phyloP scores from a whole-genome alignment of 2,329 filamentous ascomycete species.

The Didymellaceae sp. region DNA sequence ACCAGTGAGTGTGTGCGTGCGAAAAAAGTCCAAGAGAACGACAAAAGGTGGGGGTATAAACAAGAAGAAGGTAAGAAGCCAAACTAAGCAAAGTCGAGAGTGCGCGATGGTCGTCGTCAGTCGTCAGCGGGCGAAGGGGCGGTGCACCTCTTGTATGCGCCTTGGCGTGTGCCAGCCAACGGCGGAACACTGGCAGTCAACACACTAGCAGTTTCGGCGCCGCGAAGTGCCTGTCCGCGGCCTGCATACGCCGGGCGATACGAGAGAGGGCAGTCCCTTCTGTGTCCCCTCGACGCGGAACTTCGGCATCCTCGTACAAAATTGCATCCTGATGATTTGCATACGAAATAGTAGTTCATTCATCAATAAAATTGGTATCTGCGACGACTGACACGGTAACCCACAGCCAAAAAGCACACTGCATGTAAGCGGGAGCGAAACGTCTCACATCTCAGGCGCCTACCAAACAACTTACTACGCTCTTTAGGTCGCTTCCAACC shows the following conservation, averaged over 20 bases:
- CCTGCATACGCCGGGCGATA: conserved; percentile 11
- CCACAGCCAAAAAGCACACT: conserved; percentile 1
- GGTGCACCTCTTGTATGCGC: too few relatives aligned
- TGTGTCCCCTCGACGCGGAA: not conserved
- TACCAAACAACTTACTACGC: not conserved
- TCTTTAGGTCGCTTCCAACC: not conserved
- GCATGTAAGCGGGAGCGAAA: not conserved
- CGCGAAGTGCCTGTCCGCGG: not conserved
- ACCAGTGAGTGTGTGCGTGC: too few relatives aligned
- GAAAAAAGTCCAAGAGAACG: conserved; percentile 33
- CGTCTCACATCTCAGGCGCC: conserved; percentile 9
- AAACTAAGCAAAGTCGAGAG: conserved; percentile 16
- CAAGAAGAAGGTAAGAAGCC: conserved; percentile 11
- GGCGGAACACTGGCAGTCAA: conserved; percentile 9
- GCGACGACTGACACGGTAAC: conserved; percentile 10
- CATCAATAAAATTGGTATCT: conserved; percentile 10
- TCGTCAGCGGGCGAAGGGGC: conserved; percentile 29
- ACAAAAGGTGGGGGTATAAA: conserved; percentile 35
- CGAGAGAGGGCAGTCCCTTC: not conserved
- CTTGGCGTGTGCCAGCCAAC: conserved; percentile 9
- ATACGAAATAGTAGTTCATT: not conserved
- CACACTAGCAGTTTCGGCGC: conserved; percentile 16
- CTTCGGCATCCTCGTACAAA: not conserved
- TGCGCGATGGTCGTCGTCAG: conserved; percentile 22
- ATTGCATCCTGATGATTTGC: not conserved